A percentile compares a stretch with the other conserved stretches of the same genome.
phyloP scores from a whole-genome alignment of 2,329 filamentous ascomycete genomes.

The Penicillium sp. region DNA sequence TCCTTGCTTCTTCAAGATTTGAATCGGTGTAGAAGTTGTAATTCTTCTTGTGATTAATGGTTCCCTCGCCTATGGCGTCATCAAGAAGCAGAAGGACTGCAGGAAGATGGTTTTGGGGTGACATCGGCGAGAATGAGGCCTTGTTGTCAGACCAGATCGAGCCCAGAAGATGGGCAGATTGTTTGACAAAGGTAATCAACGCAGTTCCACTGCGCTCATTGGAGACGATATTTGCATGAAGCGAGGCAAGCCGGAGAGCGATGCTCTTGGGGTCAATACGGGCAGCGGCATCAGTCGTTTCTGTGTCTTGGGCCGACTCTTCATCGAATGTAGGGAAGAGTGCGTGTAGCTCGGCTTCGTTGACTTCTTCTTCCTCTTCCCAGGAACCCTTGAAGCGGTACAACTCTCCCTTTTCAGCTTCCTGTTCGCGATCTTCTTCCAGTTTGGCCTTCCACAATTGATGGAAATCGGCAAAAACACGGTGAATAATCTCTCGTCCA shows the following conservation, averaged over 20 bases:
- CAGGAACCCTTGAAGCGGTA: slow-evolving; percentile 79
- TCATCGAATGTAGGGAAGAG: slow-evolving; percentile 78
- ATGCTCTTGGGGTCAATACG: slow-evolving; percentile 51
- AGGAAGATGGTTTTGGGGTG: slow-evolving; percentile 59
- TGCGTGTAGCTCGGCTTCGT: slow-evolving; percentile 71
- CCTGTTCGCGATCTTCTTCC: slow-evolving; percentile 70
- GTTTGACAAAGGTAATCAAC: slow-evolving; percentile 35
- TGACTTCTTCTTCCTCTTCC: slow-evolving; percentile 72
- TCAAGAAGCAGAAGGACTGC: slow-evolving; percentile 65
- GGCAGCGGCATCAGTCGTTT: slow-evolving; percentile 25
- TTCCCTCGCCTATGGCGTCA: slow-evolving; percentile 56
- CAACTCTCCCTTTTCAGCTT: slow-evolving; percentile 69
- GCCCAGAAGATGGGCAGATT: slow-evolving; percentile 36
- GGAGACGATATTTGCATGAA: slow-evolving; percentile 53
- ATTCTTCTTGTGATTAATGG: slow-evolving; percentile 40
- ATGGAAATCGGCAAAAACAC: slow-evolving; percentile 71
- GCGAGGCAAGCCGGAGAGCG: slow-evolving; percentile 60
- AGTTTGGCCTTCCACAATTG: slow-evolving; percentile 76
- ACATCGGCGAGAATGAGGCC: slow-evolving; percentile 23
- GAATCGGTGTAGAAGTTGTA: slow-evolving; percentile 91
- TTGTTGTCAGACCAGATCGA: slow-evolving; percentile 30
- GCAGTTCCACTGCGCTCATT: slow-evolving; percentile 27
- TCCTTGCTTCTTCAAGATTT: slow-evolving; percentile 73
- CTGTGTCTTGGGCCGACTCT: slow-evolving; percentile 43
- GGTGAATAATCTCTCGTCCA: slow-evolving; percentile 58